Percentiles rank a stretch among this genome's conserved stretches.
Conservation (phyloP, 805 yeast genomes). For the Sungouiozyma intestinalis region DNA sequence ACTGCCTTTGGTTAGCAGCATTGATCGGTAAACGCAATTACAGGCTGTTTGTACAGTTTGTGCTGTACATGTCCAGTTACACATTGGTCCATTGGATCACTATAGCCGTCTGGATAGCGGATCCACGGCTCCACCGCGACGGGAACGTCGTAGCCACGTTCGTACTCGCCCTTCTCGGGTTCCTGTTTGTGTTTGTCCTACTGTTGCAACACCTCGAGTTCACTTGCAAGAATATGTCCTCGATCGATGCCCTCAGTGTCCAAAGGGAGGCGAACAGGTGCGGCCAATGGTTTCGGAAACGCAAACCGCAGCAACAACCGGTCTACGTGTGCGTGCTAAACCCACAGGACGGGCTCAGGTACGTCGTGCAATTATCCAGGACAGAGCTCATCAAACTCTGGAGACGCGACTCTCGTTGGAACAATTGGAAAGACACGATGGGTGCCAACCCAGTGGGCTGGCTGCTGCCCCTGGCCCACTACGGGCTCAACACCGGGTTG, state of each 20-base stretch:
- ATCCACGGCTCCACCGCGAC: slow-evolving; percentile 23
- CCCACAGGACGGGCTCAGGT: slow-evolving; percentile 30
- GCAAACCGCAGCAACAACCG: slow-evolving; percentile 1
- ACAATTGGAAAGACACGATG: slow-evolving; percentile 23
- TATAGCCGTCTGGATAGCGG: slow-evolving; percentile 24
- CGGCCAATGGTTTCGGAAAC: background rate
- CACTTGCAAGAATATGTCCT: slow-evolving; percentile 39
- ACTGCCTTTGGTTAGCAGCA: slow-evolving; percentile 66
- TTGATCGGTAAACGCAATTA: slow-evolving; percentile 63
- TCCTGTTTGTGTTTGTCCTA: slow-evolving; percentile 33
- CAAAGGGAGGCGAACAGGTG: background rate
- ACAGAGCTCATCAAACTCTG: slow-evolving; percentile 16
- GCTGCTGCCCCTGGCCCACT: slow-evolving; percentile 22
- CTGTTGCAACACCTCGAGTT: slow-evolving; percentile 35
- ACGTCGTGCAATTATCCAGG: slow-evolving; percentile 31
- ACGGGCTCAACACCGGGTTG: no score
- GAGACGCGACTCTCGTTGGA: slow-evolving; percentile 14
- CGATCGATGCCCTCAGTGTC: slow-evolving; percentile 38
- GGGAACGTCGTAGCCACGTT: slow-evolving; percentile 42
- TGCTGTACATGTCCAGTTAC: slow-evolving; percentile 29
- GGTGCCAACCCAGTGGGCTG: slow-evolving; percentile 22
- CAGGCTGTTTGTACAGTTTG: slow-evolving; percentile 45
- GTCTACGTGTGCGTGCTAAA: slow-evolving; percentile 21
- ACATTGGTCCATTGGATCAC: slow-evolving; percentile 35
- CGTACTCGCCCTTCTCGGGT: slow-evolving; percentile 34